phyloP scores from a whole-genome alignment of 805 yeast species.

The Wickerhamomyces canadensis region DNA sequence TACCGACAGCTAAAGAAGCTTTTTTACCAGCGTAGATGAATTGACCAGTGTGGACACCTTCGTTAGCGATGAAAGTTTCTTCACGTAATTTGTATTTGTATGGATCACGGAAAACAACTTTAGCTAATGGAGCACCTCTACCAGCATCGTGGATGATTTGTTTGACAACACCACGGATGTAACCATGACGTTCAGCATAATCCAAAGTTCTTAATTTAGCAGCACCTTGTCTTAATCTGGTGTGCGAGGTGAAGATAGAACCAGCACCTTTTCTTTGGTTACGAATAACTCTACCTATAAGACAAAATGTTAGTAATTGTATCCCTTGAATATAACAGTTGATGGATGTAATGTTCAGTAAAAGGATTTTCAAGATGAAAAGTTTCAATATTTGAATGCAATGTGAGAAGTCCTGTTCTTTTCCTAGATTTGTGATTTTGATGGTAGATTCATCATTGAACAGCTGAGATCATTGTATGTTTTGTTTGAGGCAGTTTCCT shows the following conservation, averaged over 20 bases:
- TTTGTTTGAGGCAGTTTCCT: no score
- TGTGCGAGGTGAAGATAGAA: constrained; percentile 99
- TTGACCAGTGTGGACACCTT: constrained; percentile 99
- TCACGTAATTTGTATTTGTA: constrained; percentile 97
- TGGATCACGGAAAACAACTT: constrained; percentile 99
- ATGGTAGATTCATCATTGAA: no score
- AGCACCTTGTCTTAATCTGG: constrained; percentile 99
- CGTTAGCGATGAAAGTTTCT: constrained; percentile 98
- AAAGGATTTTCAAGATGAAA: no score
- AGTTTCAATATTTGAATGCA: no score
- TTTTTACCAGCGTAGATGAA: constrained; percentile 98
- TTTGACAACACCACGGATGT: constrained; percentile 99
- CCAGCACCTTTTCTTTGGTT: constrained; percentile 99
- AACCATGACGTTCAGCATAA: constrained; percentile 99
- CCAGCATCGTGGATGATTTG: constrained; percentile 99
- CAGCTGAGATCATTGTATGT: no score
- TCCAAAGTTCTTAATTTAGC: constrained; percentile 99
- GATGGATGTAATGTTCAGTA: no score
- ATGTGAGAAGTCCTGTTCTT: no score
- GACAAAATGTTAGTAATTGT: constrained; percentile 15
- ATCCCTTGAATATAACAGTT: not conserved
- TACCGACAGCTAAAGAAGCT: constrained; percentile 95
- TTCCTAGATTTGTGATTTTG: no score
- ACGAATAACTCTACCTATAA: constrained; percentile 97
- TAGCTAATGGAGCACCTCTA: constrained; percentile 99